Evolutionary conservation across 352 stramenopile genomes (phyloP), one percentile per base, ranked within the genome.

Genomic region (Phytophthora kernoviae): DNA sequence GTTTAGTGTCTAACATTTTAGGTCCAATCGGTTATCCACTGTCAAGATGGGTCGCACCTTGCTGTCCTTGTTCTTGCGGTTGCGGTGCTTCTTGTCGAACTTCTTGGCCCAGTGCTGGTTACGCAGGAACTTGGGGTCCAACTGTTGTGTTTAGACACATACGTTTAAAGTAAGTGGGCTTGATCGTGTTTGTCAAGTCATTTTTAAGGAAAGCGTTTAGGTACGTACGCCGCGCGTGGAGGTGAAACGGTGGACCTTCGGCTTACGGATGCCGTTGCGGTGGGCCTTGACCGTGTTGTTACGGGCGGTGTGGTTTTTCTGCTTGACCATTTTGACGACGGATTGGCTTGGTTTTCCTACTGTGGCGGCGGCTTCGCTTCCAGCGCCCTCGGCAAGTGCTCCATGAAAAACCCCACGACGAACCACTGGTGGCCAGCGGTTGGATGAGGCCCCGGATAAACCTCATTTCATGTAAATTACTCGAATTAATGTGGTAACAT

Each of bases 41-140:
- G n/a, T n/a, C n/a, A n/a, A n/a, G n/a, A n/a, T n/a, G n/a, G n/a
- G n/a, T 30, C 65, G 34, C 65, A 83, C 72, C 75, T 88, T 86
- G 4, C 9, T 40, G 61, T 68, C 44, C 52, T 73, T 73, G 58
- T 81, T 84, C 55, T 75, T 77, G 68, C 75, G 76, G 58, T 87
- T 86, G 58, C 70, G 70, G 70, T 93, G 75, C 79, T 93, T 94
- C 75, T 94, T 94, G 86, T 98, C 98, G 79, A 94, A 98, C 85
- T 98, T 98, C 89, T 98, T 98, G 68, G 93, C 94, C 87, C 96
- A 98, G 79, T 97, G 96, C 73, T 98, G 96, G 84, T 99, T 99
- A 62, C 95, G 84, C 65, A 99, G 77, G 80, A 99, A 99, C 79
- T 99, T 99, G 51, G 96, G 96, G 85, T 99, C 96, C 69, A 98